A percentile compares a stretch with the other conserved stretches of the same genome.
Conservation (phyloP, 176 grass and related monocot species). For the Saccharum spontaneum region DNA sequence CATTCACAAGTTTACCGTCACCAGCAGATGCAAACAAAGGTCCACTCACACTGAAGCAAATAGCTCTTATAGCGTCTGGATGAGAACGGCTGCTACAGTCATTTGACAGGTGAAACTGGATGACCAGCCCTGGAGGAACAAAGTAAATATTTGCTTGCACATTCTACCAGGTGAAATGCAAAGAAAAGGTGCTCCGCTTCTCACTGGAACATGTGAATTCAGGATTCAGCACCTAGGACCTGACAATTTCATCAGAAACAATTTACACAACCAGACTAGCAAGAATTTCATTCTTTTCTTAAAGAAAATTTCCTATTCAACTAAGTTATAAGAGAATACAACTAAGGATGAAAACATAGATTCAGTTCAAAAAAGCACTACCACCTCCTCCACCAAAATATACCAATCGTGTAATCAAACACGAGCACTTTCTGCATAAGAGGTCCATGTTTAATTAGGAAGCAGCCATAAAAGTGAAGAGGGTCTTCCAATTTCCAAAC, state of each 20-base stretch:
- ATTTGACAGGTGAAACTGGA: slow-evolving; percentile 46
- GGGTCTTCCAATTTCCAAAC: slow-evolving; percentile 36
- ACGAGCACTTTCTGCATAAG: background rate
- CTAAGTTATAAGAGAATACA: background rate
- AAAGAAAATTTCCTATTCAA: background rate
- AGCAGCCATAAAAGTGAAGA: background rate
- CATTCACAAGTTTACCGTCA: slow-evolving; percentile 84
- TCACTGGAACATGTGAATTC: background rate
- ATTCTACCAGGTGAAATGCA: background rate
- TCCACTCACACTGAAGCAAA: slow-evolving; percentile 58
- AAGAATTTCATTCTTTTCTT: background rate
- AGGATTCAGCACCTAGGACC: background rate
- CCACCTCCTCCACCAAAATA: background rate
- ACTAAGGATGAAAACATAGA: background rate
- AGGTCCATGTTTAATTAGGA: background rate
- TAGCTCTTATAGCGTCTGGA: slow-evolving; percentile 65
- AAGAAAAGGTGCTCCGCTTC: background rate
- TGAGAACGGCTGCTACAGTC: slow-evolving; percentile 45
- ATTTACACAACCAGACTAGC: background rate
- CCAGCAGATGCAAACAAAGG: slow-evolving; percentile 67
- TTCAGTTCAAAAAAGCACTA: background rate
- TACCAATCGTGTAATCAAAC: background rate
- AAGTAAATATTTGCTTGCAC: background rate
- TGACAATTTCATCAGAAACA: background rate
- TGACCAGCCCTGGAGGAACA: slow-evolving; percentile 39